Percentiles rank a stretch among this genome's conserved stretches.
phyloP scores from a whole-genome alignment of 495 filamentous ascomycete genomes.

The Podospora appendiculata region DNA sequence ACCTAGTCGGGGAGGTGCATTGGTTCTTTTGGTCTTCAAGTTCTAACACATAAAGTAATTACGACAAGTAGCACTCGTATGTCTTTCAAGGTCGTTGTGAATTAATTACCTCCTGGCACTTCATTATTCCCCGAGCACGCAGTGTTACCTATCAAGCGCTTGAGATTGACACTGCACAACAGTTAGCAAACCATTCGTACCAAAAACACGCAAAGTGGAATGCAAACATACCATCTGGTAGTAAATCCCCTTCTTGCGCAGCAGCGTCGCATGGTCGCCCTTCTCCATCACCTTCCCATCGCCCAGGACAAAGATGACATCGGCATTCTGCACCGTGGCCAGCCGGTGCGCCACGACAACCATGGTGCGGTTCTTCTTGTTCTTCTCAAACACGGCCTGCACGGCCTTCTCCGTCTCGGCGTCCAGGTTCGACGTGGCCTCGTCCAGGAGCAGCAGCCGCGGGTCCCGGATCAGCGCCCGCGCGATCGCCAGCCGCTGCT shows the following conservation, averaged over 20 bases:
- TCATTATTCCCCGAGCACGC: too few relatives aligned
- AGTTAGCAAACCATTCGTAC: conserved; percentile 4
- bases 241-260: conserved; percentile 45
- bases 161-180: conserved; percentile 39
- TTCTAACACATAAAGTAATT: too few relatives aligned
- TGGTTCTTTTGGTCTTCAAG: too few relatives aligned
- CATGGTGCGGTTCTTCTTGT: conserved; percentile 57
- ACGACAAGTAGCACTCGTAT: too few relatives aligned
- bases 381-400: conserved; percentile 62
- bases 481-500: conserved; percentile 68
- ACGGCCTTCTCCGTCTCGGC: conserved; percentile 66
- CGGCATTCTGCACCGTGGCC: conserved; percentile 50
- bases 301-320: conserved; percentile 49
- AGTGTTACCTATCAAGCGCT: conserved; percentile 34
- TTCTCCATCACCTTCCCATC: conserved; percentile 47
- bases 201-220: background rate
- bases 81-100: too few relatives aligned
- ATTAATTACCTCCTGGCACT: too few relatives aligned
- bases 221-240: conserved; percentile 44
- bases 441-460: conserved; percentile 66
- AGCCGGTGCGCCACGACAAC: conserved; percentile 67
- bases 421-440: conserved; percentile 72
- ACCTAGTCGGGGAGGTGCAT: too few relatives aligned
- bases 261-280: conserved; percentile 41
- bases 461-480: conserved; percentile 70